These are phyloP conservation scores for Crithidia thermophila DNA, from an alignment of 208 protist genomes.

Conservation along the genomic window DNA sequence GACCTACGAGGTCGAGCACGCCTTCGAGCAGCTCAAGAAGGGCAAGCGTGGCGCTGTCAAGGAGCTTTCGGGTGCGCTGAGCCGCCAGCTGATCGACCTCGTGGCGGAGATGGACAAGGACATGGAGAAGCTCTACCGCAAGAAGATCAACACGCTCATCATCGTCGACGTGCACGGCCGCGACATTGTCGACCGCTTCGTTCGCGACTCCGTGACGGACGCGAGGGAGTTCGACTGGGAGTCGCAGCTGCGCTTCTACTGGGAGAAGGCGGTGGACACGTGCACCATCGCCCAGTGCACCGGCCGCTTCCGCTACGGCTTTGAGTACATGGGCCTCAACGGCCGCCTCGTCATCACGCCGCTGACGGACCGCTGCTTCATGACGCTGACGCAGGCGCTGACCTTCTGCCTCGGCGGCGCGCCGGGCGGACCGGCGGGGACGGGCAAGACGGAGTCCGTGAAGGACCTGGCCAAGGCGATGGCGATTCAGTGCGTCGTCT, in stretches of 20 bases:
- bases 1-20: conserved; percentile 98
- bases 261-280: conserved; percentile 95
- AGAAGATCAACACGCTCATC: conserved; percentile 99
- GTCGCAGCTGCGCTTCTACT: conserved; percentile 99
- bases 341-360: conserved; percentile 99
- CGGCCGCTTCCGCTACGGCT: conserved; percentile 96
- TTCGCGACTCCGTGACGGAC: conserved; percentile 98
- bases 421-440: conserved; percentile 95
- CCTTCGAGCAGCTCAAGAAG: conserved; percentile 92
- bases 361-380: conserved; percentile 99
- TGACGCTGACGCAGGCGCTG: conserved; percentile 99
- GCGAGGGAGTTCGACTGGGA: conserved; percentile 99
- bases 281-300: conserved; percentile 97
- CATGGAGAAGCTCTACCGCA: conserved; percentile 92
- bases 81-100: conserved; percentile 95
- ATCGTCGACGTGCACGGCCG: conserved; percentile 99
- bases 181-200: conserved; percentile 98
- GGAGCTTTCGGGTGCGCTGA: conserved; percentile 90
- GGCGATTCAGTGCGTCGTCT: conserved; percentile 97
- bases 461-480: conserved; percentile 99
- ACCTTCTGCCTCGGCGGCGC: conserved; percentile 97
- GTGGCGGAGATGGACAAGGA: conserved; percentile 96
- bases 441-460: conserved; percentile 98
- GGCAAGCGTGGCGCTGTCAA: conserved; percentile 98
- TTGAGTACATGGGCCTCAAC: conserved; percentile 99